phyloP scores from a whole-genome alignment of 345 rosid genomes.

The Eucalyptus curtisii region DNA sequence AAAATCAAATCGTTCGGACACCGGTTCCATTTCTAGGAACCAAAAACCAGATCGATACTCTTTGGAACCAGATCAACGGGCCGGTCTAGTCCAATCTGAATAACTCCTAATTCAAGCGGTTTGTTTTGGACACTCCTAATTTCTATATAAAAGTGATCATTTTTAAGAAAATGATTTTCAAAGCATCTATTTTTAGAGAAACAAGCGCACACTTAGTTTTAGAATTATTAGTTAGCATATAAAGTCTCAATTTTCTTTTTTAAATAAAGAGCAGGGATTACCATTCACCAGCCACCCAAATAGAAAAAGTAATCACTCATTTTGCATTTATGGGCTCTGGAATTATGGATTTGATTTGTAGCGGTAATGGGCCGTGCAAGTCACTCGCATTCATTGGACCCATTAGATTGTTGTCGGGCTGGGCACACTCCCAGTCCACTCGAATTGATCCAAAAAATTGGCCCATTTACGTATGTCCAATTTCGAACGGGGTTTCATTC shows the following conservation, averaged over 20 bases:
- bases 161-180: background rate
- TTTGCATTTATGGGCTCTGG: background rate
- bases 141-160: background rate
- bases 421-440: background rate
- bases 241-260: background rate
- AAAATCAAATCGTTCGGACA: fast-evolving
- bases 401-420: background rate
- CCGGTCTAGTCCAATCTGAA: fast-evolving
- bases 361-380: background rate
- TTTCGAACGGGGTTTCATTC: background rate
- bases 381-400: background rate
- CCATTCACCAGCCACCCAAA: background rate
- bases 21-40: fast-evolving
- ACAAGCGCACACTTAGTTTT: background rate
- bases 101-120: too few species aligned
- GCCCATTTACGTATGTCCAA: background rate
- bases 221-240: background rate
- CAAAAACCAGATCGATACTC: fast-evolving
- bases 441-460: background rate
- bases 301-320: background rate
- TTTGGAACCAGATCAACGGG: fast-evolving
- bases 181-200: background rate
- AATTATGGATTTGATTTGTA: background rate
- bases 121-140: fast-evolving
- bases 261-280: background rate